Base-by-base conservation (phyloP, 129 eudicot species). In the Arctium lappa region DNA sequence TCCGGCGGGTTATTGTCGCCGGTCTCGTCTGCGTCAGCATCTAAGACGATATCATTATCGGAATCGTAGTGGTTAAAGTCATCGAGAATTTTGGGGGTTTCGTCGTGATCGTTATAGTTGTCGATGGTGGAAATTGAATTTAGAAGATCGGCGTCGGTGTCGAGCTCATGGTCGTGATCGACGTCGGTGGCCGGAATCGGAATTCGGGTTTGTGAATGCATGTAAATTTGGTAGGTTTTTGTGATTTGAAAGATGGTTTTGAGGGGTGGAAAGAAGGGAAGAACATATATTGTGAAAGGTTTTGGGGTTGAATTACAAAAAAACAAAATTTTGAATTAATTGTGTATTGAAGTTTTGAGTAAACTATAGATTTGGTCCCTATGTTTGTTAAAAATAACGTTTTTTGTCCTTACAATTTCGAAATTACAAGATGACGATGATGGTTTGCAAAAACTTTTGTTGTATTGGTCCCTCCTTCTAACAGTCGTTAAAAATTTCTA, bases 1-100 rank as follows among this genome's bases (percentile, higher is more conserved):
- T 90, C 90, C 65, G 90, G 91, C 34, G 90, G 94, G 68, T 84
- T 79, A 31, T 22, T 63, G 6, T 84, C 83, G 3, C 78, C 65
- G 32, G 0, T 46, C 10, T 34, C 12, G 12, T 30, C 68, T 5
- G 78, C 78, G 16, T 78, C 83, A 30, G n/a, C 38, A 2, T 13
- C 68, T 72, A 40, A 62, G n/a, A 2, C 71, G n/a, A 84, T 84
- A 71, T 72, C 83, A 68, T 12, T 18, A 38, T 73, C 15, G 11
- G 30, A 18, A 13, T 50, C 62, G 68, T n/a, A 60, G 0, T 42
- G 79, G 10, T 62, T 32, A n/a, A 18, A 72, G 2, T 72, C 62
- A 0, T 73, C 30, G 50, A 11, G 83, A 56, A 72, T 77, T 70
- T 37, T 46, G 69, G 75, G 13, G 30, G 34, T 83, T 50, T 77